Conservation (phyloP, 352 stramenopile species). For the Globisporangium sylvaticum region DNA sequence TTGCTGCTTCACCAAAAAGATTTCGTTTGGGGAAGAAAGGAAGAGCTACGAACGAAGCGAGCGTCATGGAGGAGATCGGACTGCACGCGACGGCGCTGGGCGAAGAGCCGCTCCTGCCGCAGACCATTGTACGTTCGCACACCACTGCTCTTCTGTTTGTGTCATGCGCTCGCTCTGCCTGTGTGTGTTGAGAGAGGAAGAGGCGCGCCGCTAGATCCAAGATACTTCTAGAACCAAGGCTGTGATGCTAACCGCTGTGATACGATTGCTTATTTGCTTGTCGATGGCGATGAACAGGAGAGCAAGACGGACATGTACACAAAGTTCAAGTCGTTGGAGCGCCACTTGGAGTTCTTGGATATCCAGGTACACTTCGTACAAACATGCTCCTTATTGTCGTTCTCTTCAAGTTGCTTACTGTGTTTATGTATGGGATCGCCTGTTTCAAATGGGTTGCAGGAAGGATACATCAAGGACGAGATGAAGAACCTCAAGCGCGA, state of each 20-base stretch:
- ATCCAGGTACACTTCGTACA: slow-evolving; percentile 46
- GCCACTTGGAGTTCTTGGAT: slow-evolving; percentile 80
- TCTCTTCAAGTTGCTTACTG: neutral
- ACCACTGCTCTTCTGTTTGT: neutral
- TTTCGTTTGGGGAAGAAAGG: slow-evolving; percentile 8
- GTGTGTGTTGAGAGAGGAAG: neutral
- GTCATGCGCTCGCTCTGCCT: too few species aligned
- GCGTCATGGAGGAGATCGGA: slow-evolving; percentile 61
- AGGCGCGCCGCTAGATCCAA: neutral
- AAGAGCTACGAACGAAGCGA: slow-evolving; percentile 9
- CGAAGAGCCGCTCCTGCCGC: slow-evolving; percentile 53
- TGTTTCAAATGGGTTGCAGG: slow-evolving; percentile 34
- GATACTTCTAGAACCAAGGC: neutral
- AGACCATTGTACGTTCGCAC: slow-evolving; percentile 29
- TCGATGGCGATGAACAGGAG: slow-evolving; percentile 20
- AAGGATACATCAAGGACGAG: slow-evolving; percentile 99
- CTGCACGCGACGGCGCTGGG: slow-evolving; percentile 30
- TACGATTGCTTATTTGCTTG: neutral
- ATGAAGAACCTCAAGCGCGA: slow-evolving; percentile 99
- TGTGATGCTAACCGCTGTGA: neutral
- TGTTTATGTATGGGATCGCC: neutral
- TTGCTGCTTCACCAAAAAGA: slow-evolving; percentile 11
- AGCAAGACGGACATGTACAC: slow-evolving; percentile 71
- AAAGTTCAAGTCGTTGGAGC: slow-evolving; percentile 77
- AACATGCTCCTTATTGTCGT: neutral